Conservation (phyloP, 2,329 filamentous ascomycete species). For the Phaeosphaeriaceae sp. region DNA sequence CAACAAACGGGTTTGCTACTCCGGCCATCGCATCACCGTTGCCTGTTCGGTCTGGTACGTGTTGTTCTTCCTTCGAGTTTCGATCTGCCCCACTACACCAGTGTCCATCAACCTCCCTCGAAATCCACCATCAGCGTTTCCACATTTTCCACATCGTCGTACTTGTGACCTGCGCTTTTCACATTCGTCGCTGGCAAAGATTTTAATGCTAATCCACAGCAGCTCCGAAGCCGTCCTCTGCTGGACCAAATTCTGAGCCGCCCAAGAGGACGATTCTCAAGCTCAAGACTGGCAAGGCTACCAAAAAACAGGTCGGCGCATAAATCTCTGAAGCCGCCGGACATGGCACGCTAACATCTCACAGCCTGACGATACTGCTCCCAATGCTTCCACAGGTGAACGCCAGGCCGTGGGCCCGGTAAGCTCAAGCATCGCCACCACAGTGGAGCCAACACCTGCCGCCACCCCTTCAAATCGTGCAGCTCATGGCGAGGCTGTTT, state of each 20-base stretch:
- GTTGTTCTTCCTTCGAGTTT: conserved; percentile 10
- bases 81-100: conserved; percentile 10
- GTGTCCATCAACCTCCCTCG: conserved; percentile 1
- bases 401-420: conserved; percentile 12
- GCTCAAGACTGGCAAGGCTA: conserved; percentile 26
- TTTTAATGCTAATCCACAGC: conserved; percentile 1
- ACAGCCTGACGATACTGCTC: conserved; percentile 29
- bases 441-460: conserved; percentile 8
- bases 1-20: conserved; percentile 21
- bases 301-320: conserved; percentile 34
- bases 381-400: conserved; percentile 17
- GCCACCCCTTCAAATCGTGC: conserved; percentile 7
- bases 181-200: neutral
- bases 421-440: conserved; percentile 6
- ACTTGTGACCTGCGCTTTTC: neutral
- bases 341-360: conserved; percentile 7
- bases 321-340: conserved; percentile 4
- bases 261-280: conserved; percentile 34
- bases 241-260: conserved; percentile 16
- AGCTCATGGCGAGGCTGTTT: conserved; percentile 5
- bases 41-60: conserved; percentile 39
- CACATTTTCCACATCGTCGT: neutral
- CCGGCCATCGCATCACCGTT: conserved; percentile 26
- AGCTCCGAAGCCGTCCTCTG: conserved; percentile 21
- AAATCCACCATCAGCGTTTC: neutral